Evolutionary conservation across 2,329 filamentous ascomycete genomes (phyloP).

Genomic region (Xylaria sp.): DNA sequence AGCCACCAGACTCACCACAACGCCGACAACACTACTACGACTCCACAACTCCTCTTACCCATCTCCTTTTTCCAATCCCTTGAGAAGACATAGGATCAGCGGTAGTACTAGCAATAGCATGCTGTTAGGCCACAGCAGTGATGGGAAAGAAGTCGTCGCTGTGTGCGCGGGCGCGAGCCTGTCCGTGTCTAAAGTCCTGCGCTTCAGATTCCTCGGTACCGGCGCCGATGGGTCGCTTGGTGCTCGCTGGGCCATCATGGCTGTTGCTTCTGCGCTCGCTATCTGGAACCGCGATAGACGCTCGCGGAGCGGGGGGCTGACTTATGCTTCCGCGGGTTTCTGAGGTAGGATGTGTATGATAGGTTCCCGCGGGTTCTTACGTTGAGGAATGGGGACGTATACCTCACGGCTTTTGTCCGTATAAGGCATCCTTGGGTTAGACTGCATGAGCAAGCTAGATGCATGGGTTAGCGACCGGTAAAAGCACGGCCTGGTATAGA

Average conservation of each 20-base stretch:
- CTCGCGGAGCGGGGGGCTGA: background rate
- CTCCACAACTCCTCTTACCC: background rate
- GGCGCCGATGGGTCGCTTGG: constrained; percentile 55
- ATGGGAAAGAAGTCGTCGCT: constrained; percentile 57
- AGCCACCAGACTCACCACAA: background rate
- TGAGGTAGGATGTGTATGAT: background rate
- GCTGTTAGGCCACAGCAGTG: constrained; percentile 40
- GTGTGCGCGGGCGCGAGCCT: constrained; percentile 49
- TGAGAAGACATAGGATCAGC: background rate
- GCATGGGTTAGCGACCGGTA: background rate
- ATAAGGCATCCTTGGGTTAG: background rate
- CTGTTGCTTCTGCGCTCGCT: constrained; percentile 53
- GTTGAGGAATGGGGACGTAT: background rate
- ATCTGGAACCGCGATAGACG: constrained; percentile 45
- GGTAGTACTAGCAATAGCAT: background rate
- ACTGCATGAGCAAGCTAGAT: background rate
- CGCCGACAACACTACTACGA: background rate
- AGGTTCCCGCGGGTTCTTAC: background rate
- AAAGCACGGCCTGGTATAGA: background rate
- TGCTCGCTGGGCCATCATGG: constrained; percentile 57
- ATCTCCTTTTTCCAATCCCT: background rate
- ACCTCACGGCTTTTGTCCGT: background rate
- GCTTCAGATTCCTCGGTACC: constrained; percentile 56
- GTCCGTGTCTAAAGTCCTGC: constrained; percentile 51
- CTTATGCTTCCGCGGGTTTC: constrained; percentile 12